phyloP scores from a whole-genome alignment of 2,329 filamentous ascomycete genomes.

The Pseudogymnoascus sp. region DNA sequence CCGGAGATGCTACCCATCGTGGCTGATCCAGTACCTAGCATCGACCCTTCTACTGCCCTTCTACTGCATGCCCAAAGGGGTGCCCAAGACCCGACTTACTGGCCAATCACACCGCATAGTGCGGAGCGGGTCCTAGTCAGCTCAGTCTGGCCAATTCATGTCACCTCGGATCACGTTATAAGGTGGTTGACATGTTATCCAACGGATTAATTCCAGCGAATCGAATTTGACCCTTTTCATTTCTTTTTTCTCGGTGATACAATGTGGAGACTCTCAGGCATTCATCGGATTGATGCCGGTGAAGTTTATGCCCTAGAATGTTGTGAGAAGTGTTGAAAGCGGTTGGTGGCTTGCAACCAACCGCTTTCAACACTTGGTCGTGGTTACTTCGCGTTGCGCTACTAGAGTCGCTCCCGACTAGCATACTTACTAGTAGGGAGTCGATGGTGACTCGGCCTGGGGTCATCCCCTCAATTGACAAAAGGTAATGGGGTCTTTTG shows the following conservation, averaged over 20 bases:
- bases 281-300: neutral
- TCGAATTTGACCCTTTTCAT: neutral
- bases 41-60: neutral
- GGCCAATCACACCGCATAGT: neutral
- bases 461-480: neutral
- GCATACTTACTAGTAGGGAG: neutral
- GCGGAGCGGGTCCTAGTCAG: neutral
- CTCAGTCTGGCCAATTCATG: neutral
- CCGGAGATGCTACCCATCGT: neutral
- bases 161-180: neutral
- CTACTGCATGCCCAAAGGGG: neutral
- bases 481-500: neutral
- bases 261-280: neutral
- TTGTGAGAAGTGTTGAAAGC: neutral
- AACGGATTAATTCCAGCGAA: neutral
- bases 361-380: neutral
- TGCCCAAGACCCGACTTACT: neutral
- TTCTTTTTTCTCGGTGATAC: neutral
- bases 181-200: neutral
- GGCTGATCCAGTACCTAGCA: neutral
- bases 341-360: neutral
- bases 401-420: neutral
- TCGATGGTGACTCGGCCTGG: neutral
- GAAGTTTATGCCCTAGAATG: neutral
- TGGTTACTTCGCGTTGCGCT: neutral